Evolutionary conservation across 257 asterid genomes (phyloP), one percentile per base, ranked within the genome.

Genomic region (Ligustrum vulgare): DNA sequence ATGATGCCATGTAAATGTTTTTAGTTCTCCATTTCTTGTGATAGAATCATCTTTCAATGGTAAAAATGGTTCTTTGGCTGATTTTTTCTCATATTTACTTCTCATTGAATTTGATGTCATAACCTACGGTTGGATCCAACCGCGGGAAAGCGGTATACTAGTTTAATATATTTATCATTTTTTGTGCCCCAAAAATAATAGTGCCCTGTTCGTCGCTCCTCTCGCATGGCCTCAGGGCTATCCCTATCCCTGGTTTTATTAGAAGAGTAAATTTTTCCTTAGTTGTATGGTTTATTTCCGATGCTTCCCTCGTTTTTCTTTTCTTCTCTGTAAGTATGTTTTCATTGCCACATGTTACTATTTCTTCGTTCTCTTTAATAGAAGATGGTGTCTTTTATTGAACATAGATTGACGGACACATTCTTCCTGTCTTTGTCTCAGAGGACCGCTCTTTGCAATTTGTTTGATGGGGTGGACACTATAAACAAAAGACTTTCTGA

Each of bases 361-460:
- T 18, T 20, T 2, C 22, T 76, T 36, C 23, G 7, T 54, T 54
- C 25, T 18, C 11, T 64, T 39, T 43, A n/a, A 69, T 64, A 39
- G 49, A 25, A 25, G 74, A 37, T 36, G 12, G 70, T 37, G 54
- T 2, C n/a, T 18, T 81, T 68, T 22, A 20, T 37, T 68, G 31
- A 60, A n/a, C 20, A 65, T 60, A 35, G 69, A 72, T 63, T 45
- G 35, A 49, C 15, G 4, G 25, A 25, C 8, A 11, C 11, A 25
- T 58, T n/a, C 43, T 34, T 9, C 36, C 12, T 73, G 15, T 76
- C 67, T 76, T 70, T 39, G 63, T 80, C 75, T 32, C 82, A 83
- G 82, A 71, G 68, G 16, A 54, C 20, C 43, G 33, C 54, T 47
- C 2, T 63, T 47, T 41, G 56, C 67, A 36, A 36, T 68, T 47